Percentiles rank a stretch among this genome's conserved stretches.
phyloP scores from a whole-genome alignment of 2,329 filamentous ascomycete genomes.

The Exophiala xenobiotica region DNA sequence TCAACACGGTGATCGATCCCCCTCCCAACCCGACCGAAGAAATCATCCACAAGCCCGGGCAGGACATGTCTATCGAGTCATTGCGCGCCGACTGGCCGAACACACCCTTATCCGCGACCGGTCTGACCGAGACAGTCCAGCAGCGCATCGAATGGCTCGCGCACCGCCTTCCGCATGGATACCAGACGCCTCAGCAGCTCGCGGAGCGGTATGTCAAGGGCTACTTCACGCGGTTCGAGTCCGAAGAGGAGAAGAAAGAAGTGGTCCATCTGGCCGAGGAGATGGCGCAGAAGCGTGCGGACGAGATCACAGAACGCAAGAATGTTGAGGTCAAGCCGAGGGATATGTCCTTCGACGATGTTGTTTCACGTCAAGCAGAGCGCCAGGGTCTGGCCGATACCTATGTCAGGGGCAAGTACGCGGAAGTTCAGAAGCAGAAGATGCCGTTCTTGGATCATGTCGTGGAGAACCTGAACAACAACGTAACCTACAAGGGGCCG shows the following conservation, averaged over 20 bases:
- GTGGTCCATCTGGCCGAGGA: slow-evolving; percentile 26
- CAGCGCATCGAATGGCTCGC: slow-evolving; percentile 31
- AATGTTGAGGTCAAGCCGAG: slow-evolving; percentile 17
- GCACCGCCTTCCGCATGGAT: slow-evolving; percentile 30
- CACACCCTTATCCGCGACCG: slow-evolving; percentile 25
- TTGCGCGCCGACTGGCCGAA: slow-evolving; percentile 31
- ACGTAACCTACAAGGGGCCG: slow-evolving; percentile 22
- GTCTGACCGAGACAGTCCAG: slow-evolving; percentile 27
- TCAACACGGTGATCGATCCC: slow-evolving; percentile 24
- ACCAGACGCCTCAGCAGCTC: slow-evolving; percentile 29
- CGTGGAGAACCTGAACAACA: slow-evolving; percentile 29
- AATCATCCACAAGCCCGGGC: slow-evolving; percentile 22
- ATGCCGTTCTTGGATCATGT: slow-evolving; percentile 29
- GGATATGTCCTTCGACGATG: slow-evolving; percentile 22
- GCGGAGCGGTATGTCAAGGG: slow-evolving; percentile 29
- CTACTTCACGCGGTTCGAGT: slow-evolving; percentile 28
- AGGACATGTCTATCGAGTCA: slow-evolving; percentile 19
- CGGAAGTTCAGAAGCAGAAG: slow-evolving; percentile 25
- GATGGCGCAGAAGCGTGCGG: slow-evolving; percentile 19
- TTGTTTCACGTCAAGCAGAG: slow-evolving; percentile 16
- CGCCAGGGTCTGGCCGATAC: slow-evolving; percentile 23
- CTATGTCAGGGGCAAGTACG: slow-evolving; percentile 27
- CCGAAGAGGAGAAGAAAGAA: slow-evolving; percentile 26
- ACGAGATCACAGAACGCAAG: slow-evolving; percentile 22
- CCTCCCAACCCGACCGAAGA: slow-evolving; percentile 27